phyloP scores from a whole-genome alignment of 208 protist species.

The Trypanosoma lewisi region DNA sequence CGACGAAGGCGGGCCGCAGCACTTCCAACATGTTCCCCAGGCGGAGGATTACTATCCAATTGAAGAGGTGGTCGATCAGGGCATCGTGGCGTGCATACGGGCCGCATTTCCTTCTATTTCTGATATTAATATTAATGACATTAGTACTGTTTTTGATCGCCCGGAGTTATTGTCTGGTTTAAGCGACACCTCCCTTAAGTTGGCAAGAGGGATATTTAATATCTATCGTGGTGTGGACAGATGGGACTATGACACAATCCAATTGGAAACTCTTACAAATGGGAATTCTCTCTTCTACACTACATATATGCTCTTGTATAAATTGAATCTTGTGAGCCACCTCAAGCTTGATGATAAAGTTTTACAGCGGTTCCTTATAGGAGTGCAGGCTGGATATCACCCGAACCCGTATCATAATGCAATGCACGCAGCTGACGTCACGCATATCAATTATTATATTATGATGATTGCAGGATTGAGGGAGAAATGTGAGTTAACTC shows the following conservation, averaged over 20 bases:
- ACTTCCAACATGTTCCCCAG: constrained; percentile 74
- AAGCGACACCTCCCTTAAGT: constrained; percentile 40
- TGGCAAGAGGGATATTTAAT: constrained; percentile 67
- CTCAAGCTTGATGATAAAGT: constrained; percentile 82
- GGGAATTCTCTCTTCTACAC: constrained; percentile 88
- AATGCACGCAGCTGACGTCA: constrained; percentile 92
- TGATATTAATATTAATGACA: constrained; percentile 39
- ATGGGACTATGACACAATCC: constrained; percentile 89
- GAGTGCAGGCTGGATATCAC: constrained; percentile 87
- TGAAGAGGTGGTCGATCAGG: constrained; percentile 60
- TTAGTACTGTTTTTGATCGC: constrained; percentile 52
- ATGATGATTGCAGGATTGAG: constrained; percentile 76
- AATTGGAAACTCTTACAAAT: constrained; percentile 84
- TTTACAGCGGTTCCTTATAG: constrained; percentile 81
- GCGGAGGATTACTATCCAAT: constrained; percentile 65
- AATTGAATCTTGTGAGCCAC: constrained; percentile 81
- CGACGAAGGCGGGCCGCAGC: constrained; percentile 82
- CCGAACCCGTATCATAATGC: constrained; percentile 92
- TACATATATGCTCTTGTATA: constrained; percentile 82
- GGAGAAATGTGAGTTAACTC: constrained; percentile 69
- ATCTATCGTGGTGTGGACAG: constrained; percentile 85
- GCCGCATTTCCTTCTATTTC: constrained; percentile 57
- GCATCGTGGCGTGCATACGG: constrained; percentile 64
- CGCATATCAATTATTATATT: constrained; percentile 93
- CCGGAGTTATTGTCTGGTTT: constrained; percentile 58